phyloP scores from a whole-genome alignment of 2,329 filamentous ascomycete genomes.

The Diaporthe eres region DNA sequence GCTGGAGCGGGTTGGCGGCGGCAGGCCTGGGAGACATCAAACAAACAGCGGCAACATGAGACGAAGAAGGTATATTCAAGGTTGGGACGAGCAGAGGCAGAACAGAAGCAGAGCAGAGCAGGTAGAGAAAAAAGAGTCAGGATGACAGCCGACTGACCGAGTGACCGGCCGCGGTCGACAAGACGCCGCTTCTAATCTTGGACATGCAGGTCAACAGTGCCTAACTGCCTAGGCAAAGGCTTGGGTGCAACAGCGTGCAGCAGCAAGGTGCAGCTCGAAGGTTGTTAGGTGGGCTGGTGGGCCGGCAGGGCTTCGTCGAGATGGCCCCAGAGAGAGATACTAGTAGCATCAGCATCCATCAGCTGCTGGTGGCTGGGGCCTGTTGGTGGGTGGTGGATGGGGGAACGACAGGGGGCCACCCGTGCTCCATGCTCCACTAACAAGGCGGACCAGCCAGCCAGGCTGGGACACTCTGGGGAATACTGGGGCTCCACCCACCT shows the following conservation, averaged over 20 bases:
- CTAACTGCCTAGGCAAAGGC: conserved; percentile 20
- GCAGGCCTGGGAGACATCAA: conserved; percentile 13
- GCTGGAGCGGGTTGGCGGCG: conserved; percentile 7
- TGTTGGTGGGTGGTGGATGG: conserved; percentile 2
- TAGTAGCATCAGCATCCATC: not conserved
- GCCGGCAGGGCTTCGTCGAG: not conserved
- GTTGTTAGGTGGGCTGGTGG: conserved; percentile 21
- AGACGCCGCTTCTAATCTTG: conserved; percentile 37
- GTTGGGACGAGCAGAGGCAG: conserved; percentile 11
- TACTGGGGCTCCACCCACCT: not conserved
- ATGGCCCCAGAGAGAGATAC: not conserved
- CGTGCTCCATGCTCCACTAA: conserved; percentile 1
- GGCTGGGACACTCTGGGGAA: conserved; percentile 11
- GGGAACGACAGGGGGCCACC: not conserved
- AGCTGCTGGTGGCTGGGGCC: conserved; percentile 14
- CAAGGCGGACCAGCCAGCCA: conserved; percentile 10
- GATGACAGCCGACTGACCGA: conserved; percentile 7
- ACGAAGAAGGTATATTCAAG: conserved; percentile 13
- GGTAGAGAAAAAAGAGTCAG: not conserved
- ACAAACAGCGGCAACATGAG: conserved; percentile 13
- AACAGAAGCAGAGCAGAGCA: not conserved
- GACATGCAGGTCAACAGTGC: conserved; percentile 27
- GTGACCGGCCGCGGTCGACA: conserved; percentile 24
- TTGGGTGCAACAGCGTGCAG: conserved; percentile 11
- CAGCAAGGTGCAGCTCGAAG: conserved; percentile 14